These are phyloP conservation scores for Pochonia chlamydosporia DNA, from an alignment of 2,329 filamentous ascomycete genomes.

Conservation along the genomic window DNA sequence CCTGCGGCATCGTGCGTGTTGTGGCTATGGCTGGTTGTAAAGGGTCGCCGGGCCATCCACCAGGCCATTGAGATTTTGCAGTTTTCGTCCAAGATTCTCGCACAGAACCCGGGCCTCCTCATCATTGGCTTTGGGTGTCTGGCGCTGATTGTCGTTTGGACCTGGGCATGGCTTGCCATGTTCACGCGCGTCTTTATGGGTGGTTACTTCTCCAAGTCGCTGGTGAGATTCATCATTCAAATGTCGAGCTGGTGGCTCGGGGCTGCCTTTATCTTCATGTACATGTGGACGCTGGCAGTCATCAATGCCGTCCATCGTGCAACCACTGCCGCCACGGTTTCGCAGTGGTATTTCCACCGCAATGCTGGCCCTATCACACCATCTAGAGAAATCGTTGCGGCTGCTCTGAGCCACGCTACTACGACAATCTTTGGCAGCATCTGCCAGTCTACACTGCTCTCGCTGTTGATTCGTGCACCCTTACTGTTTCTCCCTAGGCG, in stretches of 20 bases:
- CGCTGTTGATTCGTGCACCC: slow-evolving; percentile 76
- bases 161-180: slow-evolving; percentile 95
- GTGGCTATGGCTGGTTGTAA: slow-evolving; percentile 80
- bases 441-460: slow-evolving; percentile 77
- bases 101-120: slow-evolving; percentile 77
- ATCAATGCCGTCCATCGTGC: slow-evolving; percentile 84
- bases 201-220: slow-evolving; percentile 66
- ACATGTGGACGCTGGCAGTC: slow-evolving; percentile 88
- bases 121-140: slow-evolving; percentile 77
- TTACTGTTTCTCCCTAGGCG: slow-evolving; percentile 77
- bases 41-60: slow-evolving; percentile 71
- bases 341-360: slow-evolving; percentile 98
- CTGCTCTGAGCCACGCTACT: slow-evolving; percentile 73
- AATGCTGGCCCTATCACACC: slow-evolving; percentile 72
- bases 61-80: slow-evolving; percentile 86
- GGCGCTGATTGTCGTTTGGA: slow-evolving; percentile 74
- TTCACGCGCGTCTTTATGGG: slow-evolving; percentile 92
- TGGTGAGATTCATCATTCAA: slow-evolving; percentile 70
- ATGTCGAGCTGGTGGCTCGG: slow-evolving; percentile 92
- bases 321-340: slow-evolving; percentile 90
- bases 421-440: slow-evolving; percentile 91
- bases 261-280: slow-evolving; percentile 86
- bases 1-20: slow-evolving; percentile 67
- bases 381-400: slow-evolving; percentile 74
- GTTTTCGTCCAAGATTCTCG: slow-evolving; percentile 82